Conservation (phyloP, 208 protist genomes). For the Willaertia magna region DNA sequence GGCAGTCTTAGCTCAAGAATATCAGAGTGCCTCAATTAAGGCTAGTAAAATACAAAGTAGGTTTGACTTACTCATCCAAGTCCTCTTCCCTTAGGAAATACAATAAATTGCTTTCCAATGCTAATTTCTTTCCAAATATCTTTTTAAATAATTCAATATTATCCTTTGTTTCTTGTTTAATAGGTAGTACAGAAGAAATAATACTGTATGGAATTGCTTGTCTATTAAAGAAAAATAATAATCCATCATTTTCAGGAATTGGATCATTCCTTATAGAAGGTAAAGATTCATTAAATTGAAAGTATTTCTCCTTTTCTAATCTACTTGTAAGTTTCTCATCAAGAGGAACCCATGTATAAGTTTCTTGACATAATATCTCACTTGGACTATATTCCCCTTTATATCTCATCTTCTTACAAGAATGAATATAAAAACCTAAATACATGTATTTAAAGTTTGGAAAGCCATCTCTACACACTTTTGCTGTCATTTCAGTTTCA, state of each 20-base stretch:
- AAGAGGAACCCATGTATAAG: conserved; percentile 22
- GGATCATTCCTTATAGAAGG: not conserved
- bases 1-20: no score
- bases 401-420: conserved; percentile 48
- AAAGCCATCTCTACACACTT: not conserved
- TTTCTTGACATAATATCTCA: conserved; percentile 27
- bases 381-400: conserved; percentile 36
- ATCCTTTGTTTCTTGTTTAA: not conserved
- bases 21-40: no score
- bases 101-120: not conserved
- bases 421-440: conserved; percentile 47
- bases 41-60: no score
- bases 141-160: not conserved
- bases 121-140: not conserved
- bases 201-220: not conserved
- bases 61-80: not conserved
- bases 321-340: not conserved
- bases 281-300: not conserved
- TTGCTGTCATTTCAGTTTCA: conserved; percentile 27
- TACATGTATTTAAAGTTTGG: conserved; percentile 39
- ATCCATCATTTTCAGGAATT: not conserved
- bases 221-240: not conserved
- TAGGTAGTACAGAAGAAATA: not conserved
- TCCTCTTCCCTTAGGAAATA: not conserved
- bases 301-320: conserved; percentile 18